phyloP scores from a whole-genome alignment of 2,329 filamentous ascomycete species.

The Alternaria triticimaculans region DNA sequence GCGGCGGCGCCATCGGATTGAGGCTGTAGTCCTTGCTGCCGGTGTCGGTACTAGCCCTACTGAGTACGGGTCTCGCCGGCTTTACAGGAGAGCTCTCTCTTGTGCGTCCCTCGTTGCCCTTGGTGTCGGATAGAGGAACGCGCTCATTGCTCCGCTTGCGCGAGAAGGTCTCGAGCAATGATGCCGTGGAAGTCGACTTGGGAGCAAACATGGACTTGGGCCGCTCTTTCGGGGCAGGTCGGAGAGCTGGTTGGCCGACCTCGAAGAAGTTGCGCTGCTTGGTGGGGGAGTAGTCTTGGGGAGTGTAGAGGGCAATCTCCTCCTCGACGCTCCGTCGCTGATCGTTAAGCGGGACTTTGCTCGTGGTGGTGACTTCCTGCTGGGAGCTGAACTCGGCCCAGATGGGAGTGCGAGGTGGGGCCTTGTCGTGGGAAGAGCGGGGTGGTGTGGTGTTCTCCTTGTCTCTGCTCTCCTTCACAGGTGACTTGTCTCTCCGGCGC shows the following conservation, averaged over 20 bases:
- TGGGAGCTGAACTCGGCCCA: slow-evolving; percentile 75
- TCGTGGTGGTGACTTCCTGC: slow-evolving; percentile 43
- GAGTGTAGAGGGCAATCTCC: slow-evolving; percentile 66
- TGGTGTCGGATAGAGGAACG: slow-evolving; percentile 41
- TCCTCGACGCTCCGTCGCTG: slow-evolving; percentile 56
- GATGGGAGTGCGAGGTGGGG: slow-evolving; percentile 68
- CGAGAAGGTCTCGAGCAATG: slow-evolving; percentile 49
- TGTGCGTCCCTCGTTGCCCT: slow-evolving; percentile 38
- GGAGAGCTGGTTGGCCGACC: slow-evolving; percentile 54
- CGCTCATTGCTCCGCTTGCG: slow-evolving; percentile 47
- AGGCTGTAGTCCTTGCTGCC: slow-evolving; percentile 24
- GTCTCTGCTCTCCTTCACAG: slow-evolving; percentile 60
- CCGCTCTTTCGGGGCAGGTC: slow-evolving; percentile 47
- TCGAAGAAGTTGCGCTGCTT: slow-evolving; percentile 68
- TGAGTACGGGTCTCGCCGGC: slow-evolving; percentile 26
- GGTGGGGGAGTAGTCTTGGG: slow-evolving; percentile 64
- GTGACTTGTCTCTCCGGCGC: slow-evolving; percentile 67
- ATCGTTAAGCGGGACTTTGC: slow-evolving; percentile 55
- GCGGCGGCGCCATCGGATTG: slow-evolving; percentile 22
- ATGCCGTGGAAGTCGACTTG: slow-evolving; percentile 50
- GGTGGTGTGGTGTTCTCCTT: slow-evolving; percentile 82
- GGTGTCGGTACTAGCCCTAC: slow-evolving; percentile 40
- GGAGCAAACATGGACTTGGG: slow-evolving; percentile 60
- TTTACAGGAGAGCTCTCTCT: slow-evolving; percentile 35
- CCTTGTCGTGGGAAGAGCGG: slow-evolving; percentile 53